phyloP scores from a whole-genome alignment of 225 moss, liverwort and hornwort genomes.

The Thuidium tamariscinum region DNA sequence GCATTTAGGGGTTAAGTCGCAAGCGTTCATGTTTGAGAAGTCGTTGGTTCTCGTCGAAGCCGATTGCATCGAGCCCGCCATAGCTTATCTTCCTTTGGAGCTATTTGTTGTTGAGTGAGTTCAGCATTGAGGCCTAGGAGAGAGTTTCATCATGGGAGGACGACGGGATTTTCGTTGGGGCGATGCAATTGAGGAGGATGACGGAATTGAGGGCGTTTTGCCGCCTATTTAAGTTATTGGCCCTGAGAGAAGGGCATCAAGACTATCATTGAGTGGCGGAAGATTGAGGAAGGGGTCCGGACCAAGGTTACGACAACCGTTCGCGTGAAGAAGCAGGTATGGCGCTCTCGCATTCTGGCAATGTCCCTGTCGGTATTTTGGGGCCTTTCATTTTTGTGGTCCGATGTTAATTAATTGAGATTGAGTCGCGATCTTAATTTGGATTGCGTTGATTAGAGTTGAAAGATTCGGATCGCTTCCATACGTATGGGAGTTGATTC shows the following conservation, averaged over 20 bases:
- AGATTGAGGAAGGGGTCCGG: slow-evolving; percentile 37
- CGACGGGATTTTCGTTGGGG: slow-evolving; percentile 49
- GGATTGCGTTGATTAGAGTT: not conserved
- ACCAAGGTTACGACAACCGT: slow-evolving; percentile 38
- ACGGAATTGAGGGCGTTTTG: slow-evolving; percentile 39
- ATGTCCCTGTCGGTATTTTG: not conserved
- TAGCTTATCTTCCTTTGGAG: not conserved
- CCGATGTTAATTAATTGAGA: not conserved
- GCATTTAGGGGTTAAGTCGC: not conserved
- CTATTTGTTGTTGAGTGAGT: not conserved
- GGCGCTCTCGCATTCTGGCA: not conserved
- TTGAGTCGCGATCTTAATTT: not conserved
- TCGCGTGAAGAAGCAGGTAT: slow-evolving; percentile 45
- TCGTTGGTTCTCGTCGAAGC: not conserved
- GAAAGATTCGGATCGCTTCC: not conserved
- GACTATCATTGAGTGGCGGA: slow-evolving; percentile 39
- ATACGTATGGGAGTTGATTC: not conserved
- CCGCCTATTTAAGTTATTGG: slow-evolving; percentile 51
- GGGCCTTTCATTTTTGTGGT: not conserved
- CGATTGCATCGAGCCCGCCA: not conserved
- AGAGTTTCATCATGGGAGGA: slow-evolving; percentile 17
- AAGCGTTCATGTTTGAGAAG: not conserved
- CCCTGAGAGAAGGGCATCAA: slow-evolving; percentile 27
- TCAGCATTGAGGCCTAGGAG: not conserved
- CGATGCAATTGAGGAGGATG: slow-evolving; percentile 50